phyloP scores from a whole-genome alignment of 257 asterid species.

The Solanum tarijense region DNA sequence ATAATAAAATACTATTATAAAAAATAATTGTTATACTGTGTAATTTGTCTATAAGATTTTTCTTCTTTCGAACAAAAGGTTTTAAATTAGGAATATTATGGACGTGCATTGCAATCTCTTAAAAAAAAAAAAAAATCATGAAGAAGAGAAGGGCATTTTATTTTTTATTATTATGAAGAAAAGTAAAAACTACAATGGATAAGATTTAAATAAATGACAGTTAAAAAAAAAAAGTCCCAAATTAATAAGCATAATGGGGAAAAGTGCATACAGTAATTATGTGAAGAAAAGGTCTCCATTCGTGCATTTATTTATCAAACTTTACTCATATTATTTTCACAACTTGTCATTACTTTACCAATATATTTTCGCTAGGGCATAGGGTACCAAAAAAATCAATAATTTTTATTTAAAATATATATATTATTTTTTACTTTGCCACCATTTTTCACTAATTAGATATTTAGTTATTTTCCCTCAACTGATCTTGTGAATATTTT shows the following conservation, averaged over 20 bases:
- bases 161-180: background rate
- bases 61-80: background rate
- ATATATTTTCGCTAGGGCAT: too few relatives aligned
- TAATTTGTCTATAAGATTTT: background rate
- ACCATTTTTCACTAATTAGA: too few relatives aligned
- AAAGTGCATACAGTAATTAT: background rate
- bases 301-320: constrained; percentile 5
- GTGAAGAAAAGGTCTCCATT: constrained; percentile 10
- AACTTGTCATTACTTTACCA: background rate
- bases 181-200: background rate
- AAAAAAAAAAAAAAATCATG: background rate
- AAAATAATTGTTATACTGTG: background rate
- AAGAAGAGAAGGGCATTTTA: background rate
- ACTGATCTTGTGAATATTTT: too few relatives aligned
- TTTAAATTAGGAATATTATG: background rate
- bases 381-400: too few relatives aligned
- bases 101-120: background rate
- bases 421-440: too few relatives aligned
- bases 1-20: background rate
- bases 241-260: background rate
- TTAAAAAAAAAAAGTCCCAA: background rate
- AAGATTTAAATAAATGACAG: background rate
- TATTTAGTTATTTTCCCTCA: too few relatives aligned
- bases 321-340: background rate
- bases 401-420: too few relatives aligned